Percentiles rank a stretch among this genome's conserved stretches.
Evolutionary conservation across 352 stramenopile genomes (phyloP).

Genomic region (Stephanocyclus meneghinianus): DNA sequence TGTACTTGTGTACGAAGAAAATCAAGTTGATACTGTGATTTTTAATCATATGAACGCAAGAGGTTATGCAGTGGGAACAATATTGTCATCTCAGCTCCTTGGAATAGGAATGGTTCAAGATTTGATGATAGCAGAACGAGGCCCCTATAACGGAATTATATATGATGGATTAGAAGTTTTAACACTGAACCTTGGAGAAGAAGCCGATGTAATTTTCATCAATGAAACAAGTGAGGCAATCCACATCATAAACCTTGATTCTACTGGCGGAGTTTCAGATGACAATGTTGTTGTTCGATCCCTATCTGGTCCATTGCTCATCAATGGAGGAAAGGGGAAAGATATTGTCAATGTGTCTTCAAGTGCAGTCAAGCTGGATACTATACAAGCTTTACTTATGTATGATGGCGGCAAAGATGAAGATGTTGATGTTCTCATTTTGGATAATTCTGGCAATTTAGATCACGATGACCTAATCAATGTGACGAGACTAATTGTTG

Average conservation of each 20-base stretch:
- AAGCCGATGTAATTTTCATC: slow-evolving; percentile 41
- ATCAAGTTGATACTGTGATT: slow-evolving; percentile 49
- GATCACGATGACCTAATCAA: slow-evolving; percentile 34
- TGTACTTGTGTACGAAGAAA: slow-evolving; percentile 23
- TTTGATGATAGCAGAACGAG: slow-evolving; percentile 20
- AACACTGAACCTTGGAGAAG: slow-evolving; percentile 42
- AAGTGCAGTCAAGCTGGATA: slow-evolving; percentile 20
- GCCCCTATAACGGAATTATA: slow-evolving; percentile 28
- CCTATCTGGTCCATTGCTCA: slow-evolving; percentile 43
- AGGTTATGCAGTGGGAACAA: slow-evolving; percentile 29
- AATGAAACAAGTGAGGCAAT: slow-evolving; percentile 41
- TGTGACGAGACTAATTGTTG: slow-evolving; percentile 37
- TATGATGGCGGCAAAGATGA: slow-evolving; percentile 46
- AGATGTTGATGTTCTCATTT: slow-evolving; percentile 31
- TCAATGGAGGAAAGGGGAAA: slow-evolving; percentile 37
- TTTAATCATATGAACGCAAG: slow-evolving; percentile 48
- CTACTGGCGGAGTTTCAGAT: slow-evolving; percentile 9
- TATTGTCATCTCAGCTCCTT: slow-evolving; percentile 25
- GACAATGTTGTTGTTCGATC: slow-evolving; percentile 32
- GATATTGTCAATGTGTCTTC: slow-evolving; percentile 45
- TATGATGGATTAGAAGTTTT: slow-evolving; percentile 49
- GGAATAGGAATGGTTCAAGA: slow-evolving; percentile 49
- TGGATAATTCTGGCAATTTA: slow-evolving; percentile 40
- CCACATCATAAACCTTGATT: slow-evolving; percentile 40
- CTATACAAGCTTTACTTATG: slow-evolving; percentile 32